Evolutionary conservation across 352 stramenopile species (phyloP), one percentile per base, ranked within the genome.

Genomic region (Phytophthora melonis): DNA sequence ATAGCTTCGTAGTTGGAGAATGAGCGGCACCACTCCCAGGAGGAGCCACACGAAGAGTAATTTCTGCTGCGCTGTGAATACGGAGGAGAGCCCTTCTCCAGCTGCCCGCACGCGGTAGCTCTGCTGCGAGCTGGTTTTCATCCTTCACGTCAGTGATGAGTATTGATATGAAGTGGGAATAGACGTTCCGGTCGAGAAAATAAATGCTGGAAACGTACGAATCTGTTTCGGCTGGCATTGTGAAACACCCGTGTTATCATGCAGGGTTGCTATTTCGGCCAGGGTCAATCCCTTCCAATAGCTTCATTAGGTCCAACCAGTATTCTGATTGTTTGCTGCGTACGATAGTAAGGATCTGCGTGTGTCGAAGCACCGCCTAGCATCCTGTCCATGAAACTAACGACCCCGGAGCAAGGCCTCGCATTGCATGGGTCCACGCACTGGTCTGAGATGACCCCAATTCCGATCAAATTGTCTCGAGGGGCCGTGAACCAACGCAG

Each of bases 361-460:
- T 57, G 25, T 19, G 8, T 27, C 16, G 63, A 56, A 30, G 25
- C 19, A 8, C 52, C 58, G 53, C 58, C 66, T 39, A 72, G 23
- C 19, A 25, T 54, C n/a, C 21, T 34, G 30, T 54, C 50, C 8
- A 61, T 18, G 45, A 68, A 68, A 27, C 55, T 57, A 18, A 53
- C 23, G n/a, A 68, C 54, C 7, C 58, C 66, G 3, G 58, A 54
- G 23, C 58, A 63, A n/a, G 39, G 39, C 18, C 58, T 52, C 5
- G 68, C 50, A 1, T 50, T 67, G 39, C 66, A 72, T 41, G 58
- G 39, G 32, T 72, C 58, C 16, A 72, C 66, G 5, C 49, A 21
- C n/a, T 68, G 36, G 1, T 30, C 57, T n/a, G 58, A 72, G n/a
- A 72, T 67, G n/a, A 67, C 36, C 5, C 66, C 66, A 41, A 72